Conservation (phyloP, 2,329 filamentous ascomycete species). For the Aureobasidium sp. region DNA sequence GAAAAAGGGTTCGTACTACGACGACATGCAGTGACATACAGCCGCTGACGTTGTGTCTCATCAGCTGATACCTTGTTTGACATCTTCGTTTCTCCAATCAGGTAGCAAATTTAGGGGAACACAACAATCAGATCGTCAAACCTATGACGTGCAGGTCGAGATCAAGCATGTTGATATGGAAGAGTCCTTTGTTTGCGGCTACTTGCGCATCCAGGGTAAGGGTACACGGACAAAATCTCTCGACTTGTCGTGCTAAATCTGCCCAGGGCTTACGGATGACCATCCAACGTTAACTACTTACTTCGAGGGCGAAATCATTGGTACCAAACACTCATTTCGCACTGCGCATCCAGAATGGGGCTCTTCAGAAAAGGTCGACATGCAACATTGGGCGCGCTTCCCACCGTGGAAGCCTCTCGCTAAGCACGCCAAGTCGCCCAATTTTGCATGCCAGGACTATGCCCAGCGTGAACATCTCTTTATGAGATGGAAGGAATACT, state of each 20-base stretch:
- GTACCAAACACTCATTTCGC: constrained; percentile 86
- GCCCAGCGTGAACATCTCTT: constrained; percentile 83
- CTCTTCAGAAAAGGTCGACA: constrained; percentile 81
- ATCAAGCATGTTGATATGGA: constrained; percentile 94
- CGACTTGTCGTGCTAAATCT: neutral
- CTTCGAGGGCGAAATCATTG: constrained; percentile 97
- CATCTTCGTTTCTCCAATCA: constrained; percentile 77
- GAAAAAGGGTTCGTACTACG: constrained; percentile 20
- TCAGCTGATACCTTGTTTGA: constrained; percentile 69
- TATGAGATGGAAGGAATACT: constrained; percentile 99
- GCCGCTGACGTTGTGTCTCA: constrained; percentile 8
- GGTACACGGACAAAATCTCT: constrained; percentile 17
- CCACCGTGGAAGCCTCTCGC: constrained; percentile 73
- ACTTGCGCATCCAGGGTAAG: constrained; percentile 86
- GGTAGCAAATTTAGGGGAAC: constrained; percentile 86
- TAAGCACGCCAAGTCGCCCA: constrained; percentile 51
- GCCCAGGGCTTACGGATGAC: constrained; percentile 78
- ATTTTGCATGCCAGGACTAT: constrained; percentile 58
- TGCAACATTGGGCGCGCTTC: constrained; percentile 91
- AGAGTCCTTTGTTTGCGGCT: constrained; percentile 91
- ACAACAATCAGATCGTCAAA: constrained; percentile 85
- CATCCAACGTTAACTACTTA: constrained; percentile 97
- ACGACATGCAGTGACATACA: neutral
- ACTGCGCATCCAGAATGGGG: constrained; percentile 89
- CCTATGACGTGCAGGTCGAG: constrained; percentile 93